Evolutionary conservation across 164 flowering plant species (phyloP).

Genomic region (Vitis riparia): DNA sequence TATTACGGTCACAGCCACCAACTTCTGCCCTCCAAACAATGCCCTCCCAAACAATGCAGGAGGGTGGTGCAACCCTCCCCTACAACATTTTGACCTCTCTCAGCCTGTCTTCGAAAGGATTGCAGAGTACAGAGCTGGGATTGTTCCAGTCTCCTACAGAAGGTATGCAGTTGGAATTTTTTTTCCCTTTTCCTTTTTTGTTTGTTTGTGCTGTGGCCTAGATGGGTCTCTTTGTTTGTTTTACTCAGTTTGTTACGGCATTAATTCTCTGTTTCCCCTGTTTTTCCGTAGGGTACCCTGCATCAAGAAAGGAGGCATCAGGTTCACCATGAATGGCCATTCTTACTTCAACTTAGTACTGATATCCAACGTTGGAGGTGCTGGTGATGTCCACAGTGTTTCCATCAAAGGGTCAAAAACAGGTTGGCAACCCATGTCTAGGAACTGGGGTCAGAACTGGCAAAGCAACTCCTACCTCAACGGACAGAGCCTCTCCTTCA

Average conservation of each 20-base stretch:
- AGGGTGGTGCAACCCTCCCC: conserved; percentile 86
- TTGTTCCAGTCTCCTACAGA: conserved; percentile 76
- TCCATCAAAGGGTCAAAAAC: conserved; percentile 71
- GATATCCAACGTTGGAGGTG: conserved; percentile 81
- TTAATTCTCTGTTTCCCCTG: background rate
- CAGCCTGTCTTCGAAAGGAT: conserved; percentile 77
- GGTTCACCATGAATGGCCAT: conserved; percentile 77
- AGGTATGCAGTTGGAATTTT: conserved; percentile 35
- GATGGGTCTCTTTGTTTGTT: too few relatives aligned
- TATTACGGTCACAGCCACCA: conserved; percentile 77
- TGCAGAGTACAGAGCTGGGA: conserved; percentile 68
- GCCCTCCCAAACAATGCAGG: conserved; percentile 53
- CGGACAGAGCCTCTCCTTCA: conserved; percentile 74
- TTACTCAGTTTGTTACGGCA: too few relatives aligned
- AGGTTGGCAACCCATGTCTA: conserved; percentile 71
- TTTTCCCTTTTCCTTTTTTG: background rate
- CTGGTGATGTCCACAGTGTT: conserved; percentile 69
- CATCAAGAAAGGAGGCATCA: conserved; percentile 69
- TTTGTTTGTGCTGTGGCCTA: background rate
- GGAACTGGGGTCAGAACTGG: conserved; percentile 96
- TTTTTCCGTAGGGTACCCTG: conserved; percentile 55
- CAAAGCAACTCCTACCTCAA: conserved; percentile 66
- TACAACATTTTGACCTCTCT: conserved; percentile 74
- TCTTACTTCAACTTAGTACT: conserved; percentile 78
- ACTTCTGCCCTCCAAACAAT: conserved; percentile 79